A percentile compares a stretch with the other conserved stretches of the same genome.
Evolutionary conservation across 345 rosid species (phyloP).

Genomic region (Bruguiera sexangula): DNA sequence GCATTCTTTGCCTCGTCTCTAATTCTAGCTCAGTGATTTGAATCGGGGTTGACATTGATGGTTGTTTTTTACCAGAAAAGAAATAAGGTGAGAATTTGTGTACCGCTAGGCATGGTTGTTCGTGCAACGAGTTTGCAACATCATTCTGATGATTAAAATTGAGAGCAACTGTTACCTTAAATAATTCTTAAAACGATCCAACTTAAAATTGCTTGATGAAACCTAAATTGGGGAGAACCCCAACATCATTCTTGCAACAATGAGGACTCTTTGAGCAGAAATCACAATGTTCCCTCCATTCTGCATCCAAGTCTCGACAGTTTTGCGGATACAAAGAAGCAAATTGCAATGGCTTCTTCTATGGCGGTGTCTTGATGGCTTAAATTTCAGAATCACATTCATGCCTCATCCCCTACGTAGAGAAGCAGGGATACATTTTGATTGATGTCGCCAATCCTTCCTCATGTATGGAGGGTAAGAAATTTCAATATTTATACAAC

Average conservation of each 20-base stretch:
- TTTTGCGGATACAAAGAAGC: too few species aligned
- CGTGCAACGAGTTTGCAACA: too few species aligned
- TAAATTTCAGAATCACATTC: neutral
- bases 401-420: conserved; percentile 6
- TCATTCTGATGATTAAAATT: too few species aligned
- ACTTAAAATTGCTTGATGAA: too few species aligned
- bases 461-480: neutral
- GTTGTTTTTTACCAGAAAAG: conserved; percentile 19
- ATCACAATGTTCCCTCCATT: too few species aligned
- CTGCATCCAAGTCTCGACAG: too few species aligned
- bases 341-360: too few species aligned
- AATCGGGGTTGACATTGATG: neutral
- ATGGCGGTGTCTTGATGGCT: neutral
- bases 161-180: neutral
- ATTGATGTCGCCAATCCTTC: conserved; percentile 13
- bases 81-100: conserved; percentile 20
- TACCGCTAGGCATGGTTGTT: too few species aligned
- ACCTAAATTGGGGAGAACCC: too few species aligned
- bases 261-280: too few species aligned
- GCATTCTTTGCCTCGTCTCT: conserved; percentile 55
- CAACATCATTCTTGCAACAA: too few species aligned
- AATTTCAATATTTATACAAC: conserved; percentile 13
- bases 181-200: too few species aligned
- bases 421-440: neutral
- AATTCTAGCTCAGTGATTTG: conserved; percentile 5